Conservation (phyloP, 2,329 filamentous ascomycete genomes). For the Monilinia laxa region DNA sequence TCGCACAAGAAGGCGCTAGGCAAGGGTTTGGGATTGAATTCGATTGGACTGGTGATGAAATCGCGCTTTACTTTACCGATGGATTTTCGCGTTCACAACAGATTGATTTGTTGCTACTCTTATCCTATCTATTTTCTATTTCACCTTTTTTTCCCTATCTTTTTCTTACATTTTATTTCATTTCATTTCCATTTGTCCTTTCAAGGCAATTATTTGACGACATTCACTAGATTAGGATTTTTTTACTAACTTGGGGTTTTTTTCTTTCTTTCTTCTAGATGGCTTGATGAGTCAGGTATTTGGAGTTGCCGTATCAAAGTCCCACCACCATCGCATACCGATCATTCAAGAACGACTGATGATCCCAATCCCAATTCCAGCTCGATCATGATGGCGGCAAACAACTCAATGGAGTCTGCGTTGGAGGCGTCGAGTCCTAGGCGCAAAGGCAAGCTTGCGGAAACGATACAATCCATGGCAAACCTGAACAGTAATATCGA, state of each 20-base stretch:
- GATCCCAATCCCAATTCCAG: slow-evolving; percentile 13
- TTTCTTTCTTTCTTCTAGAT: slow-evolving; percentile 29
- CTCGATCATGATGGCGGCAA: slow-evolving; percentile 29
- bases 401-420: slow-evolving; percentile 31
- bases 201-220: neutral
- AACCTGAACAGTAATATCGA: slow-evolving; percentile 38
- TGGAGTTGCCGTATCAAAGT: slow-evolving; percentile 41
- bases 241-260: slow-evolving; percentile 21
- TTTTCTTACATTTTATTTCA: slow-evolving; percentile 13
- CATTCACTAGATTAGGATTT: neutral
- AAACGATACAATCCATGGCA: slow-evolving; percentile 39
- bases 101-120: neutral
- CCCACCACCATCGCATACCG: slow-evolving; percentile 26
- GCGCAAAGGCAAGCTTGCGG: slow-evolving; percentile 38
- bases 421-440: slow-evolving; percentile 36
- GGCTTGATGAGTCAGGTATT: slow-evolving; percentile 39
- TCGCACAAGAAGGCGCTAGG: too few species aligned
- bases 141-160: neutral
- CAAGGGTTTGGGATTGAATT: too few species aligned
- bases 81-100: neutral
- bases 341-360: slow-evolving; percentile 24
- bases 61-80: neutral
- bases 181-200: slow-evolving; percentile 12
- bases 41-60: too few species aligned
- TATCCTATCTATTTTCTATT: neutral